Evolutionary conservation across 768 basidiomycete genomes (phyloP).

Genomic region (Lyophyllum semitale): DNA sequence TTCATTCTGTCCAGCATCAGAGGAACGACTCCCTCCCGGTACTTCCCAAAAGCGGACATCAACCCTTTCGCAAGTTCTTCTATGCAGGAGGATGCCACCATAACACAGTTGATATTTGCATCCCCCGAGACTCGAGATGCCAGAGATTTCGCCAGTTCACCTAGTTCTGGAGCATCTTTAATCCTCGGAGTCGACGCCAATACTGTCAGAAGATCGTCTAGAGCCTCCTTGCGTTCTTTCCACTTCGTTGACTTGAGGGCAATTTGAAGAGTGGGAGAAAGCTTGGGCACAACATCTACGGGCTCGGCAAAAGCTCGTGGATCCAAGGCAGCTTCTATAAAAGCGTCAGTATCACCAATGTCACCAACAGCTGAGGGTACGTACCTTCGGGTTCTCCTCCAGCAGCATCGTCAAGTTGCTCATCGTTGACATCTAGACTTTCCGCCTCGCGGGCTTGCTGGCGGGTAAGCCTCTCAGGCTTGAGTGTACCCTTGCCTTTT

Average conservation of each 20-base stretch:
- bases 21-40: conserved; percentile 70
- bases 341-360: conserved; percentile 5
- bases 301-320: conserved; percentile 80
- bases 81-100: conserved; percentile 80
- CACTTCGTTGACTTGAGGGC: conserved; percentile 89
- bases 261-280: conserved; percentile 75
- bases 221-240: conserved; percentile 94
- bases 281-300: conserved; percentile 72
- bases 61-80: conserved; percentile 87
- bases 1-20: conserved; percentile 88
- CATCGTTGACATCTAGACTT: conserved; percentile 33
- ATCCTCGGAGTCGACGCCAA: conserved; percentile 74
- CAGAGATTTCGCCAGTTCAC: conserved; percentile 73
- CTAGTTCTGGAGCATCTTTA: conserved; percentile 77
- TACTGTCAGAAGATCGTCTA: conserved; percentile 79
- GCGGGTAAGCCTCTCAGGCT: conserved; percentile 79
- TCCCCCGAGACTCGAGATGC: conserved; percentile 83
- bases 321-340: conserved; percentile 61
- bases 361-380: conserved; percentile 13
- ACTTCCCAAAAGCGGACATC: conserved; percentile 70
- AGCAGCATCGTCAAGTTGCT: conserved; percentile 34
- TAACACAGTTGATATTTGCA: conserved; percentile 95
- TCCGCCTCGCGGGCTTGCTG: conserved; percentile 74
- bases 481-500: conserved; percentile 80
- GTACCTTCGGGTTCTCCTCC: conserved; percentile 48